Evolutionary conservation across 176 grass and related monocot genomes (phyloP).

Genomic region (Avena sativa): DNA sequence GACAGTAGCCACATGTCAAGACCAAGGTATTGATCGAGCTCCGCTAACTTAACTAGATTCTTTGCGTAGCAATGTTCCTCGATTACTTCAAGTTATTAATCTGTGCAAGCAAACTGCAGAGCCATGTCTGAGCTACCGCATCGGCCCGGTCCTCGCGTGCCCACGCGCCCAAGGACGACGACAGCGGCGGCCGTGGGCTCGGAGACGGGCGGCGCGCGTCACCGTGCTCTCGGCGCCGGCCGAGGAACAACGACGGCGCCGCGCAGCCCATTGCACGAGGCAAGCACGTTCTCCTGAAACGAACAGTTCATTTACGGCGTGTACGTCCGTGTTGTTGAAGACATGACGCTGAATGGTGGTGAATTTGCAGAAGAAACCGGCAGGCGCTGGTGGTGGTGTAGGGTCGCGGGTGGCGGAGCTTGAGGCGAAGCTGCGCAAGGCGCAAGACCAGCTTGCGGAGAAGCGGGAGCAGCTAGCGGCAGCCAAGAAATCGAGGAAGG

Average conservation of each 20-base stretch:
- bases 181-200: slow-evolving; percentile 38
- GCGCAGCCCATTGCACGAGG: slow-evolving; percentile 71
- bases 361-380: slow-evolving; percentile 61
- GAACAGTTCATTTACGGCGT: not conserved
- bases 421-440: slow-evolving; percentile 71
- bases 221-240: slow-evolving; percentile 42
- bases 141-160: slow-evolving; percentile 45
- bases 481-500: slow-evolving; percentile 70
- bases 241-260: slow-evolving; percentile 42
- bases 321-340: not conserved
- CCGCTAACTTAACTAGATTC: too few species aligned
- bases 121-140: slow-evolving; percentile 56
- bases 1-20: slow-evolving; percentile 30
- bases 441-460: slow-evolving; percentile 61
- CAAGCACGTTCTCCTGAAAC: slow-evolving; percentile 19
- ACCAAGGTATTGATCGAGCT: slow-evolving; percentile 29
- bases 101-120: slow-evolving; percentile 9
- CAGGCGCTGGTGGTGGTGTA: slow-evolving; percentile 35
- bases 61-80: too few species aligned
- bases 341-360: not conserved
- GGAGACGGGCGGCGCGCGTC: slow-evolving; percentile 47
- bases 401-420: slow-evolving; percentile 63
- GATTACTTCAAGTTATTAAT: not conserved
- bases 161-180: slow-evolving; percentile 41
- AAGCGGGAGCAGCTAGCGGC: slow-evolving; percentile 66